These are phyloP conservation scores for Globisporangium cystogenes DNA, from an alignment of 352 stramenopile genomes.

Conservation along the genomic window DNA sequence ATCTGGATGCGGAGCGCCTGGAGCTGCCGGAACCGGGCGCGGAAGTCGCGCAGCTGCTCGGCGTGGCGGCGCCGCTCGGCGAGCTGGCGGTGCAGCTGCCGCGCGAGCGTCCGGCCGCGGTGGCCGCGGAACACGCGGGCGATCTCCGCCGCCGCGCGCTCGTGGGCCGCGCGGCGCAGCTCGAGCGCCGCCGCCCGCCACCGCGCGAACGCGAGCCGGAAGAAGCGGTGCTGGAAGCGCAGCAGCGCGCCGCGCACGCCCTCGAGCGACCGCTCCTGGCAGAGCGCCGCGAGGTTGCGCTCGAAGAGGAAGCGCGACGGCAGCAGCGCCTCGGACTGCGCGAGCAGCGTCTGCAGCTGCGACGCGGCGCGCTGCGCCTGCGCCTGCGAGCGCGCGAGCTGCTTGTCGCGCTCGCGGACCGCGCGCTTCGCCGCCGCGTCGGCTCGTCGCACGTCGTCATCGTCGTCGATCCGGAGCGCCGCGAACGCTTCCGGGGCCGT, in stretches of 20 bases:
- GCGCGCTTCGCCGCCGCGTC: slow-evolving; percentile 20
- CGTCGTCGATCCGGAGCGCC: too few relatives aligned
- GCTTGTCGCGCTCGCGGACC: slow-evolving; percentile 11
- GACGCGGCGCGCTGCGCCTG: slow-evolving; percentile 11
- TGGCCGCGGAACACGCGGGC: slow-evolving; percentile 38
- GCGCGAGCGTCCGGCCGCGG: slow-evolving; percentile 19
- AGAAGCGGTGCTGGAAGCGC: slow-evolving; percentile 51
- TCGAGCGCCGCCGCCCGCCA: slow-evolving; percentile 21
- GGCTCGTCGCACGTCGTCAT: not conserved
- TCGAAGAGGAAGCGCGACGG: slow-evolving; percentile 58
- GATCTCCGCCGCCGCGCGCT: slow-evolving; percentile 24
- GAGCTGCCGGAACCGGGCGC: slow-evolving; percentile 33
- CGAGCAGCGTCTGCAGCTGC: slow-evolving; percentile 24
- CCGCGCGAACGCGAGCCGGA: slow-evolving; percentile 29
- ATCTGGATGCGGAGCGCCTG: slow-evolving; percentile 49
- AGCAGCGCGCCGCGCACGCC: slow-evolving; percentile 36
- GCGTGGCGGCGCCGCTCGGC: slow-evolving; percentile 19
- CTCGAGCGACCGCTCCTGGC: slow-evolving; percentile 32
- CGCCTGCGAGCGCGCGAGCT: slow-evolving; percentile 22
- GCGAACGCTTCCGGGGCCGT: not conserved
- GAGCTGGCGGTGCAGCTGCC: slow-evolving; percentile 21
- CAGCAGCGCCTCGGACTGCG: slow-evolving; percentile 27
- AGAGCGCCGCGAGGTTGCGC: slow-evolving; percentile 35
- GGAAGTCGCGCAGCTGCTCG: slow-evolving; percentile 27
- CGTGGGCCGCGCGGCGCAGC: slow-evolving; percentile 23